Conservation (phyloP, 495 filamentous ascomycete genomes). For the Chaetomium cochliodes region DNA sequence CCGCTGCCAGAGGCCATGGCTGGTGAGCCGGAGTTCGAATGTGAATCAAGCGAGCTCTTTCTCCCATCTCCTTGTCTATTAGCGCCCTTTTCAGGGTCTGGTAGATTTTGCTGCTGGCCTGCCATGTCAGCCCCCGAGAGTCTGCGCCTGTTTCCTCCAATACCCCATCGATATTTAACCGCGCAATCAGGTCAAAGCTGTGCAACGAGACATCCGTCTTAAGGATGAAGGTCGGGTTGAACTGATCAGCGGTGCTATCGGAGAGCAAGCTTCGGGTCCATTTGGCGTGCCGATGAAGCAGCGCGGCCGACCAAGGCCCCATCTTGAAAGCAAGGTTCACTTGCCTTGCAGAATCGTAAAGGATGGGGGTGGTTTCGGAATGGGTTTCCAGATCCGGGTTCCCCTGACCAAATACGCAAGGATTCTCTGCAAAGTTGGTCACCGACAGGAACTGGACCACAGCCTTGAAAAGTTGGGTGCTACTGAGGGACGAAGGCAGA, state of each 20-base stretch:
- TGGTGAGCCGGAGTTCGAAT: conserved; percentile 44
- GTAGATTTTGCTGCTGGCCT: conserved; percentile 55
- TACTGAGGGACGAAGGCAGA: conserved; percentile 76
- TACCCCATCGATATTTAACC: conserved; percentile 28
- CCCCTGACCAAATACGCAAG: conserved; percentile 54
- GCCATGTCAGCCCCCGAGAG: conserved; percentile 34
- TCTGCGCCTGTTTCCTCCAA: conserved; percentile 28
- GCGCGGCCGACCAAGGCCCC: conserved; percentile 75
- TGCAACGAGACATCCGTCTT: conserved; percentile 65
- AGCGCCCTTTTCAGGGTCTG: conserved; percentile 64
- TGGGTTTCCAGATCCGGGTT: conserved; percentile 35
- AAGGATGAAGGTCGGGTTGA: conserved; percentile 76
- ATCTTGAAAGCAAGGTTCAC: conserved; percentile 91
- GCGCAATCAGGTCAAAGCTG: conserved; percentile 64
- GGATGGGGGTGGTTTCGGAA: conserved; percentile 41
- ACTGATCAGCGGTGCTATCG: conserved; percentile 72
- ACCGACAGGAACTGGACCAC: conserved; percentile 77
- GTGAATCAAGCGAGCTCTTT: conserved; percentile 67
- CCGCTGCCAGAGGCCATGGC: conserved; percentile 44
- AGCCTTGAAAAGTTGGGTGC: conserved; percentile 93
- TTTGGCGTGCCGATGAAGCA: conserved; percentile 67
- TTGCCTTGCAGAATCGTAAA: conserved; percentile 68
- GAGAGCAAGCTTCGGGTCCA: conserved; percentile 69
- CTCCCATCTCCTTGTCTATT: conserved; percentile 45
- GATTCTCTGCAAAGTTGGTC: conserved; percentile 63